These are phyloP conservation scores for Lachancea lanzarotensis DNA, from an alignment of 805 yeast species.

Conservation along the genomic window DNA sequence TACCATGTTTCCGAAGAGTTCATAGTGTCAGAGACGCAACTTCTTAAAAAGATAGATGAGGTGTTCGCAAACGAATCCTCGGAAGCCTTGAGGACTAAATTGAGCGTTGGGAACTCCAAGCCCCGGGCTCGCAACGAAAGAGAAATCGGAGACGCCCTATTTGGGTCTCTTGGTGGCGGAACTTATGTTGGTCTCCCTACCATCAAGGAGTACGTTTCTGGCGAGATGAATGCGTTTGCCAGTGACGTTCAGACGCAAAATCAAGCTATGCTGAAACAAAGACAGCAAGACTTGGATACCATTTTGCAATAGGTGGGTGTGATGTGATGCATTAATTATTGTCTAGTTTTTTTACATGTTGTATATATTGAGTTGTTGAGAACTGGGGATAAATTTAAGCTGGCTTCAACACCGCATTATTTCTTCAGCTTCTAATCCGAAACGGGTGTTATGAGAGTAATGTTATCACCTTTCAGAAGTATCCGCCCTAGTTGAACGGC, in stretches of 20 bases:
- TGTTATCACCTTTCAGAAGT: slow-evolving; percentile 88
- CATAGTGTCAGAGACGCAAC: slow-evolving; percentile 69
- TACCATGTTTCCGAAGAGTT: slow-evolving; percentile 65
- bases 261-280: slow-evolving; percentile 11
- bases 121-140: slow-evolving; percentile 20
- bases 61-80: slow-evolving; percentile 23
- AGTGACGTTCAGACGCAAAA: slow-evolving; percentile 19
- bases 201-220: slow-evolving; percentile 33
- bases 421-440: neutral
- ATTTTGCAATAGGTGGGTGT: slow-evolving; percentile 9
- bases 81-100: slow-evolving; percentile 17
- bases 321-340: neutral
- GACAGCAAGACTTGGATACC: slow-evolving; percentile 13
- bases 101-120: slow-evolving; percentile 17
- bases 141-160: slow-evolving; percentile 31
- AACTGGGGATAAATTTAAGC: neutral
- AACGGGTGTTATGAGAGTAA: slow-evolving; percentile 55
- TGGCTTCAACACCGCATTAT: neutral
- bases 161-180: slow-evolving; percentile 33
- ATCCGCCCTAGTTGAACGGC: slow-evolving; percentile 60
- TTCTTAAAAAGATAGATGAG: slow-evolving; percentile 21
- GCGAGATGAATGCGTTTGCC: slow-evolving; percentile 29
- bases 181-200: slow-evolving; percentile 31
- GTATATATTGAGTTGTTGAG: slow-evolving; percentile 5
- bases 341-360: neutral